These are phyloP conservation scores for Colletotrichum eremochloae DNA, from an alignment of 2,329 filamentous ascomycete species.

Conservation along the genomic window DNA sequence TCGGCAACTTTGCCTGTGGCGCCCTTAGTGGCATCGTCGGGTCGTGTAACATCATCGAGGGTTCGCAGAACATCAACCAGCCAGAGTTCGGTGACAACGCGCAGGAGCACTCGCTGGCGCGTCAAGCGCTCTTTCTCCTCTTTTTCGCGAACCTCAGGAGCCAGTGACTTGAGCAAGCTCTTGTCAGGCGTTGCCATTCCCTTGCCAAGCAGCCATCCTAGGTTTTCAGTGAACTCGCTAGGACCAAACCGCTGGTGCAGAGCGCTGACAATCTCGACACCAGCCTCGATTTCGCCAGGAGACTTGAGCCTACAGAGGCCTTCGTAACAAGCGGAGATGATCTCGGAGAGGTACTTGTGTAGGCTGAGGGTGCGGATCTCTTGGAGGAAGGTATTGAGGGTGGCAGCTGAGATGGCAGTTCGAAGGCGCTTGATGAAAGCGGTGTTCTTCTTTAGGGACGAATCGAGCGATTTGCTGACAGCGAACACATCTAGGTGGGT, in stretches of 20 bases:
- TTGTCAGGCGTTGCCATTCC: slow-evolving; percentile 94
- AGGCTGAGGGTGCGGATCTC: slow-evolving; percentile 92
- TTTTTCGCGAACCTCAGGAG: slow-evolving; percentile 87
- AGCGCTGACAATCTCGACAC: slow-evolving; percentile 94
- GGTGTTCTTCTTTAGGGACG: slow-evolving; percentile 97
- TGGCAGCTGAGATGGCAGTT: slow-evolving; percentile 85
- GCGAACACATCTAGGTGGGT: slow-evolving; percentile 76
- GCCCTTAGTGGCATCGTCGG: slow-evolving; percentile 74
- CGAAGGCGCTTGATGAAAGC: slow-evolving; percentile 97
- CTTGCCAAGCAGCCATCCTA: slow-evolving; percentile 93
- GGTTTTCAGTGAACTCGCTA: slow-evolving; percentile 87
- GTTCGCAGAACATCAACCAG: slow-evolving; percentile 89
- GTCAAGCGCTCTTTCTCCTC: slow-evolving; percentile 95
- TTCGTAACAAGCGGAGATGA: slow-evolving; percentile 95
- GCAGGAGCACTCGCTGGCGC: slow-evolving; percentile 86
- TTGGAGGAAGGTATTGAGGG: slow-evolving; percentile 85
- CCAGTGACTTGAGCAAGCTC: slow-evolving; percentile 80
- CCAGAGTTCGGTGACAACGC: slow-evolving; percentile 96
- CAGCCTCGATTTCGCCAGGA: slow-evolving; percentile 90
- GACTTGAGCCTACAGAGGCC: slow-evolving; percentile 92
- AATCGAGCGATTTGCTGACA: slow-evolving; percentile 86
- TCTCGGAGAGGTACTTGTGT: slow-evolving; percentile 97
- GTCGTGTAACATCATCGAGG: slow-evolving; percentile 74
- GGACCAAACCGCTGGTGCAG: slow-evolving; percentile 95
- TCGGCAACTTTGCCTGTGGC: slow-evolving; percentile 73